Conservation (phyloP, 352 stramenopile species). For the Globisporangium viniferum region DNA sequence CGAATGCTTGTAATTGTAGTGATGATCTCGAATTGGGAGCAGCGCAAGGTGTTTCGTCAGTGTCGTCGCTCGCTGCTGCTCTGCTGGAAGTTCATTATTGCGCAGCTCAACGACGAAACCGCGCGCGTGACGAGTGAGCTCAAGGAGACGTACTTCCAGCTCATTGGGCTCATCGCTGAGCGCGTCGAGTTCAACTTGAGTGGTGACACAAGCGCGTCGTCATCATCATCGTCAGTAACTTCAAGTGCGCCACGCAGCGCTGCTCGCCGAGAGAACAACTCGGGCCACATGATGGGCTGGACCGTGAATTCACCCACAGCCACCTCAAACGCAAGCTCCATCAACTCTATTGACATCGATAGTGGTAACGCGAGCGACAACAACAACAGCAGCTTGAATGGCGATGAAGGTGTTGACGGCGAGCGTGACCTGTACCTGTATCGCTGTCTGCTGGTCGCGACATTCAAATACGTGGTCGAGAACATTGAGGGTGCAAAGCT, state of each 20-base stretch:
- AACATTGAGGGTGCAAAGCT: slow-evolving; percentile 46
- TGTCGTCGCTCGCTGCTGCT: slow-evolving; percentile 56
- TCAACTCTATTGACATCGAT: slow-evolving; percentile 1
- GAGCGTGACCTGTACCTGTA: slow-evolving; percentile 64
- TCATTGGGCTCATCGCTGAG: slow-evolving; percentile 61
- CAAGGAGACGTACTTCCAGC: slow-evolving; percentile 56
- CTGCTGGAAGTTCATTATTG: slow-evolving; percentile 65
- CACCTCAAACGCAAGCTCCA: slow-evolving; percentile 3
- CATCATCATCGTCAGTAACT: not conserved
- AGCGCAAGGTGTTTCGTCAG: slow-evolving; percentile 48
- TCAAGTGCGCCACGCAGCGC: slow-evolving; percentile 3
- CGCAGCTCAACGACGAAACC: slow-evolving; percentile 52
- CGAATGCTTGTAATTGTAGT: slow-evolving; percentile 7
- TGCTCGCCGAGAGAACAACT: slow-evolving; percentile 10
- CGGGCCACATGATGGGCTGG: slow-evolving; percentile 22
- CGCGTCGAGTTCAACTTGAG: slow-evolving; percentile 63
- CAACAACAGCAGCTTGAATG: slow-evolving; percentile 18
- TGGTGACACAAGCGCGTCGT: slow-evolving; percentile 16
- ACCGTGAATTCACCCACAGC: slow-evolving; percentile 27
- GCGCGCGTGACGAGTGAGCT: slow-evolving; percentile 29
- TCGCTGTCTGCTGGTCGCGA: slow-evolving; percentile 66
- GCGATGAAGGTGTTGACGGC: slow-evolving; percentile 33
- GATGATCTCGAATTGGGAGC: slow-evolving; percentile 30
- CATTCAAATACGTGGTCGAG: slow-evolving; percentile 68
- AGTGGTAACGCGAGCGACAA: slow-evolving; percentile 11